phyloP scores from a whole-genome alignment of 495 filamentous ascomycete genomes.

The Platismatia glauca region DNA sequence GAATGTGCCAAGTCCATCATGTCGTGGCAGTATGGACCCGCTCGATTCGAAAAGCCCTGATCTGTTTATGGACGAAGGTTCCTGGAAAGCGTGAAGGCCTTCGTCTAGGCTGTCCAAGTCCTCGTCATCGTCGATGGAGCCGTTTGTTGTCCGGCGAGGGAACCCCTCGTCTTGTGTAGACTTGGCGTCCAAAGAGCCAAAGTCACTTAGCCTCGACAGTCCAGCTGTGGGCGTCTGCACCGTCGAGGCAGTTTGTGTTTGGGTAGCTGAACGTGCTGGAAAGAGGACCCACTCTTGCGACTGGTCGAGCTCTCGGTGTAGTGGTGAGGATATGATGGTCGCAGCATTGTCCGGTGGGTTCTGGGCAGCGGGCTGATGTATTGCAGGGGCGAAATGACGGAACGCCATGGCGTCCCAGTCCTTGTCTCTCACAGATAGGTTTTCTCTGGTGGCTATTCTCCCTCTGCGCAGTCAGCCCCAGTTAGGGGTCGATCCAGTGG shows the following conservation, averaged over 20 bases:
- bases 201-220: slow-evolving; percentile 69
- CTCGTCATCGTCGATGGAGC: slow-evolving; percentile 56
- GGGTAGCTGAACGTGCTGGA: slow-evolving; percentile 53
- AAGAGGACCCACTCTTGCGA: slow-evolving; percentile 96
- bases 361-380: slow-evolving; percentile 48
- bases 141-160: slow-evolving; percentile 42
- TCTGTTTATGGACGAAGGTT: slow-evolving; percentile 48
- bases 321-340: slow-evolving; percentile 31
- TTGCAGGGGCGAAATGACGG: slow-evolving; percentile 56
- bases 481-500: neutral
- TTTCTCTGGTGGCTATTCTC: neutral
- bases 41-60: slow-evolving; percentile 42
- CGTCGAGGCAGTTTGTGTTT: slow-evolving; percentile 63
- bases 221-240: slow-evolving; percentile 65
- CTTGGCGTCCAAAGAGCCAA: slow-evolving; percentile 63
- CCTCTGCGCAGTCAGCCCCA: neutral
- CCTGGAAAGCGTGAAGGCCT: slow-evolving; percentile 75
- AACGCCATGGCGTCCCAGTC: slow-evolving; percentile 59
- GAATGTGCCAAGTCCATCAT: slow-evolving; percentile 88
- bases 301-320: slow-evolving; percentile 46
- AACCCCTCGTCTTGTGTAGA: slow-evolving; percentile 41
- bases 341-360: slow-evolving; percentile 38
- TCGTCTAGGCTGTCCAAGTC: slow-evolving; percentile 89
- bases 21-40: slow-evolving; percentile 65
- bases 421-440: neutral